A percentile compares a stretch with the other conserved stretches of the same genome.
These are phyloP conservation scores for Pterocarpus santalinus DNA, from an alignment of 306 rosid genomes.

Conservation along the genomic window DNA sequence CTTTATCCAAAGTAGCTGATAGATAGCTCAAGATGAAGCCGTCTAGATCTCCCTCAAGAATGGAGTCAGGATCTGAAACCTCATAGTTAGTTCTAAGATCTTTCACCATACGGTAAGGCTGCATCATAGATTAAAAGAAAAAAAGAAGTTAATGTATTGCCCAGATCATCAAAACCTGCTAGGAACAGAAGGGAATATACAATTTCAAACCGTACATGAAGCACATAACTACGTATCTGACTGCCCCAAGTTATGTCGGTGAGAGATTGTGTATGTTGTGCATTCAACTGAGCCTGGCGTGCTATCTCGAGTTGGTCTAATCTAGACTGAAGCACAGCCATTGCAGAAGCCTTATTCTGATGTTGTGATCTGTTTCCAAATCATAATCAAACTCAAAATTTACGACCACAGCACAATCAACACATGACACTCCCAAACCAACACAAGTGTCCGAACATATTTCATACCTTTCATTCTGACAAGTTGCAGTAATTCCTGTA, in stretches of 20 bases:
- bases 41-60: slow-evolving; percentile 89
- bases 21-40: slow-evolving; percentile 87
- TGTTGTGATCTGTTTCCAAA: slow-evolving; percentile 82
- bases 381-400: slow-evolving; percentile 30
- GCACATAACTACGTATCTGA: slow-evolving; percentile 96
- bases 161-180: slow-evolving; percentile 16
- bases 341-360: slow-evolving; percentile 90
- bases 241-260: slow-evolving; percentile 97
- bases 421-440: not conserved
- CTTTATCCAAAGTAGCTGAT: slow-evolving; percentile 84
- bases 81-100: slow-evolving; percentile 94
- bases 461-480: slow-evolving; percentile 92
- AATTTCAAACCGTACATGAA: slow-evolving; percentile 70
- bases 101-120: slow-evolving; percentile 98
- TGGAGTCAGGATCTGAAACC: slow-evolving; percentile 92
- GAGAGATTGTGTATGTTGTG: slow-evolving; percentile 86
- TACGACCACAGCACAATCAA: slow-evolving; percentile 21
- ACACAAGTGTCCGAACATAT: not conserved
- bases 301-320: slow-evolving; percentile 91
- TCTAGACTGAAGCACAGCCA: slow-evolving; percentile 95
- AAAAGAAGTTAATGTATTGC: slow-evolving; percentile 36
- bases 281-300: slow-evolving; percentile 88
- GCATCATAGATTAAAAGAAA: slow-evolving; percentile 42
- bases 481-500: slow-evolving; percentile 89
- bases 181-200: slow-evolving; percentile 16